Conservation (phyloP, 1,139 yeast species). For the Scheffersomyces parashehatae region DNA sequence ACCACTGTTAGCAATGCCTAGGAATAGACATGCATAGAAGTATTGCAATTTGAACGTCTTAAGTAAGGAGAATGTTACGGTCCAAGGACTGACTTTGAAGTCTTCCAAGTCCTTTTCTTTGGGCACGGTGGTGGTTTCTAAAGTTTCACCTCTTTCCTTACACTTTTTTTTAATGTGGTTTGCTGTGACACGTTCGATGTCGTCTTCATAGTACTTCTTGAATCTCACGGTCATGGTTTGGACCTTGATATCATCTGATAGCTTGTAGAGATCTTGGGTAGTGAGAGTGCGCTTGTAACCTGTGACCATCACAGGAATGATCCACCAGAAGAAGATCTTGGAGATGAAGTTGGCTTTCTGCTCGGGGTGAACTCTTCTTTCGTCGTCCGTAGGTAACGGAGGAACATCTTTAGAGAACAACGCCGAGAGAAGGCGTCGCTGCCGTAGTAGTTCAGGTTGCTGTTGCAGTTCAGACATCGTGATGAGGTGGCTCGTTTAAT, state of each 20-base stretch:
- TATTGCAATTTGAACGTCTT: constrained; percentile 56
- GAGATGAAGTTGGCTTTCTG: constrained; percentile 30
- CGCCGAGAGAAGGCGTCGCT: constrained; percentile 17
- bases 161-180: constrained; percentile 20
- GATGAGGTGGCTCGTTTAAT: too few relatives aligned
- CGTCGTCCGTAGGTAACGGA: constrained; percentile 54
- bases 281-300: constrained; percentile 72
- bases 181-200: constrained; percentile 27
- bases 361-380: constrained; percentile 46
- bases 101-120: constrained; percentile 28
- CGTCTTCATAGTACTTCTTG: constrained; percentile 32
- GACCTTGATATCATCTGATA: constrained; percentile 54
- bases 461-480: too few relatives aligned
- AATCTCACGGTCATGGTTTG: constrained; percentile 40
- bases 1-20: constrained; percentile 47
- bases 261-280: constrained; percentile 59
- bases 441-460: constrained; percentile 4
- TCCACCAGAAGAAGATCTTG: constrained; percentile 56
- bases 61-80: constrained; percentile 20
- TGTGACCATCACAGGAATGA: constrained; percentile 53
- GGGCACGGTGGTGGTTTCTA: constrained; percentile 15
- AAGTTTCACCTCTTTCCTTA: constrained; percentile 20
- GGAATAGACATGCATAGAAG: constrained; percentile 39
- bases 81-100: constrained; percentile 17
- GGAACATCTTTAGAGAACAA: constrained; percentile 37